Conservation (phyloP, 805 yeast species). For the Candida michaelii region DNA sequence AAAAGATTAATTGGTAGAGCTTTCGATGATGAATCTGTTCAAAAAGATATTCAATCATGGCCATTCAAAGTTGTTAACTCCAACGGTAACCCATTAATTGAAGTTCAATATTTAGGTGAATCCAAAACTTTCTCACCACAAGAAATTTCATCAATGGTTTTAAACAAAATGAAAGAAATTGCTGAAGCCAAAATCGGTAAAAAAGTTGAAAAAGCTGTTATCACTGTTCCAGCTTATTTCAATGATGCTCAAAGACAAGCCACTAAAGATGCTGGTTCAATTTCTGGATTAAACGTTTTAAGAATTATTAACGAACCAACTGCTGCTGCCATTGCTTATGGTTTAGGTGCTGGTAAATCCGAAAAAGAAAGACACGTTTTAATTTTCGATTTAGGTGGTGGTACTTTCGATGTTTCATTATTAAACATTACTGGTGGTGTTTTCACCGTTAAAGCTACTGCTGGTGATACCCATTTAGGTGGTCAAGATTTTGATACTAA, state of each 20-base stretch:
- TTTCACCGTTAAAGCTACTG: conserved; percentile 92
- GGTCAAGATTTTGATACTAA: conserved; percentile 54
- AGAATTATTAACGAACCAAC: conserved; percentile 59
- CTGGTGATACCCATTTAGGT: conserved; percentile 54
- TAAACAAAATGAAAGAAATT: conserved; percentile 57
- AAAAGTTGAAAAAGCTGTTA: conserved; percentile 58
- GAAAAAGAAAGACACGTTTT: conserved; percentile 66
- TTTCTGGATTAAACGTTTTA: conserved; percentile 50
- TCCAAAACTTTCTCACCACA: conserved; percentile 48
- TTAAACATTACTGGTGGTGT: conserved; percentile 94
- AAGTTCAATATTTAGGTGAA: conserved; percentile 49
- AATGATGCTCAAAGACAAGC: conserved; percentile 53
- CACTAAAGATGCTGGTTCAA: conserved; percentile 53
- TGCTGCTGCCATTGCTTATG: conserved; percentile 97
- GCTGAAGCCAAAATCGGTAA: conserved; percentile 90
- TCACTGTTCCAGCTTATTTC: conserved; percentile 51
- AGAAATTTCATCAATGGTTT: conserved; percentile 50
- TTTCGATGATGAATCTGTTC: conserved; percentile 59
- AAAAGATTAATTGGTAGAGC: conserved; percentile 61
- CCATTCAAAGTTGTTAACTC: conserved; percentile 47
- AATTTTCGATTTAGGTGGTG: conserved; percentile 96
- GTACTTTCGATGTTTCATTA: conserved; percentile 95
- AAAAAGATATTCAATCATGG: conserved; percentile 52
- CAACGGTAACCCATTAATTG: conserved; percentile 47
- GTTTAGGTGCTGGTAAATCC: conserved; percentile 73